A percentile compares a stretch with the other conserved stretches of the same genome.
These are phyloP conservation scores for Eimeria praecox DNA, from an alignment of 169 alveolate genomes.

Conservation along the genomic window DNA sequence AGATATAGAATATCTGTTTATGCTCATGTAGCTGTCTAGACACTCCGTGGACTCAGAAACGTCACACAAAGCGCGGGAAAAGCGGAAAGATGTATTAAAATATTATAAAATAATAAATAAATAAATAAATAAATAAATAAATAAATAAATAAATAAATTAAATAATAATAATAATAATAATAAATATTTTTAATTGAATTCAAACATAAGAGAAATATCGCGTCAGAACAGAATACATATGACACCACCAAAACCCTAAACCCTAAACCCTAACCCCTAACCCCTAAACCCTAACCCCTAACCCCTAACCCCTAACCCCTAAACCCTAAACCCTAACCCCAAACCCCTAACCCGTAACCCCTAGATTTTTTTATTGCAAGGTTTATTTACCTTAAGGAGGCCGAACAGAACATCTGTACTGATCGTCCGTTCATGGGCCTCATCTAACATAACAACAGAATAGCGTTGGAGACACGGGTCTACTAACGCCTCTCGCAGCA, in stretches of 20 bases:
- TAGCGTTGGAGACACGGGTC: conserved; percentile 95
- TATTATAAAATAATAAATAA: too few relatives aligned
- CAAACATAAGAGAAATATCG: too few relatives aligned
- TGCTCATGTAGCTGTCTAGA: too few relatives aligned
- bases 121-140: too few relatives aligned
- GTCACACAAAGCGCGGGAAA: too few relatives aligned
- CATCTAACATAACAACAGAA: conserved; percentile 99
- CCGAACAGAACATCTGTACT: conserved; percentile 99
- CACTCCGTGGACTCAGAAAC: background rate
- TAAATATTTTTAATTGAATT: too few relatives aligned
- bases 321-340: background rate
- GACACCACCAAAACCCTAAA: background rate
- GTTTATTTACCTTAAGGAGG: conserved; percentile 93
- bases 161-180: too few relatives aligned
- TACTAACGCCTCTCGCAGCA: conserved; percentile 97
- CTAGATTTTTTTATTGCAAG: too few relatives aligned
- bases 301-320: background rate
- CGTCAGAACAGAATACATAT: too few relatives aligned
- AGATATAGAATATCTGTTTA: background rate
- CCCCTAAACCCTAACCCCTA: background rate
- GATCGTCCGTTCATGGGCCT: conserved; percentile 99
- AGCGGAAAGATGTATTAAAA: too few relatives aligned
- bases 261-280: background rate
- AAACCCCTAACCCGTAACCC: background rate
- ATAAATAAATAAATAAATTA: too few relatives aligned